Percentiles rank a stretch among this genome's conserved stretches.
These are phyloP conservation scores for Hanseniaspora gamundiae DNA, from an alignment of 1,139 yeast species.

Conservation along the genomic window DNA sequence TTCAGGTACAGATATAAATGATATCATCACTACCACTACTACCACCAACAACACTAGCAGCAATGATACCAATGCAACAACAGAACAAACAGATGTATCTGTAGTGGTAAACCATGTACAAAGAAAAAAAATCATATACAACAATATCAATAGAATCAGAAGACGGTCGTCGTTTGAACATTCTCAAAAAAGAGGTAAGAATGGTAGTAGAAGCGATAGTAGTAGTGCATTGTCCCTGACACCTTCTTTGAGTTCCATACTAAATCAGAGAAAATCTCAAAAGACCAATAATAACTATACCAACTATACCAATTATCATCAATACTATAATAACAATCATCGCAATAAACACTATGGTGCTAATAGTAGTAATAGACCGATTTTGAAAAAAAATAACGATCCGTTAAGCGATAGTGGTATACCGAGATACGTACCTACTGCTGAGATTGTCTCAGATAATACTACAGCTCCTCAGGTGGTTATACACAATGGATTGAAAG, in stretches of 20 bases:
- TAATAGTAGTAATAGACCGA: not conserved
- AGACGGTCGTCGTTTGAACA: not conserved
- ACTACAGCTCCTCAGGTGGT: conserved; percentile 4
- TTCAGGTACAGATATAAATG: no score
- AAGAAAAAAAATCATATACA: no score
- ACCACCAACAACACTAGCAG: no score
- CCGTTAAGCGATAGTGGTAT: not conserved
- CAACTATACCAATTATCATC: not conserved
- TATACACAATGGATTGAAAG: conserved; percentile 14
- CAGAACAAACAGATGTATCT: no score
- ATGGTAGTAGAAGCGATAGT: not conserved
- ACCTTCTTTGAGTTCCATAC: conserved; percentile 6
- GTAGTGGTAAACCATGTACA: no score
- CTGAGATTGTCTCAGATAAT: not conserved
- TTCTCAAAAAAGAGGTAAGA: not conserved
- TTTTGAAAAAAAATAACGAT: not conserved
- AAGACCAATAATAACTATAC: conserved; percentile 1
- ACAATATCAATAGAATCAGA: not conserved
- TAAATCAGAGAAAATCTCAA: conserved; percentile 5
- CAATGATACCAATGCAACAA: no score
- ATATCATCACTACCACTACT: not conserved
- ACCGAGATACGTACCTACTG: not conserved
- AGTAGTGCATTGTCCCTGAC: conserved; percentile 2
- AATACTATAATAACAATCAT: conserved; percentile 2
- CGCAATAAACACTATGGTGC: not conserved